Conservation (phyloP, 768 basidiomycete species). For the Cubamyces lactineus region DNA sequence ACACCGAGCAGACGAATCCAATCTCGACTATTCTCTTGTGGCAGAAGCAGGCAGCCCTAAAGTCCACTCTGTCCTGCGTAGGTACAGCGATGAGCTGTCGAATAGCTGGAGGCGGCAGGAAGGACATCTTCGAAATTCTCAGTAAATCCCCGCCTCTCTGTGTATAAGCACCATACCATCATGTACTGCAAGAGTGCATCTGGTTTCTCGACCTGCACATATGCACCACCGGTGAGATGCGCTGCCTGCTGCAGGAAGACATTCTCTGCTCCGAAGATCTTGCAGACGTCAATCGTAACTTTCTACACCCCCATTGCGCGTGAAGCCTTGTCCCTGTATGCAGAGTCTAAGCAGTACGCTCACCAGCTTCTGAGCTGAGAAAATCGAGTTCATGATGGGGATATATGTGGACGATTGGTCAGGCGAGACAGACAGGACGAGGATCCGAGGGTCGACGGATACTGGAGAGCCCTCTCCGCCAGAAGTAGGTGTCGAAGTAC, state of each 20-base stretch:
- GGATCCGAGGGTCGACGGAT: slow-evolving; percentile 58
- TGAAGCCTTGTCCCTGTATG: slow-evolving; percentile 6
- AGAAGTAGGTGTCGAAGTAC: slow-evolving; percentile 35
- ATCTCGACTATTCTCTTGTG: slow-evolving; percentile 97
- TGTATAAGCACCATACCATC: slow-evolving; percentile 50
- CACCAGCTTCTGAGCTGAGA: slow-evolving; percentile 96
- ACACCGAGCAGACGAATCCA: slow-evolving; percentile 98
- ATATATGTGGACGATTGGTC: slow-evolving; percentile 92
- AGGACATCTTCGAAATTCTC: slow-evolving; percentile 74
- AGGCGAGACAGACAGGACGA: slow-evolving; percentile 89
- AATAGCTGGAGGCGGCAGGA: slow-evolving; percentile 68
- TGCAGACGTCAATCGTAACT: slow-evolving; percentile 96
- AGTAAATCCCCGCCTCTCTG: slow-evolving; percentile 26
- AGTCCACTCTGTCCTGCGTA: slow-evolving; percentile 94
- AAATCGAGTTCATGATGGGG: slow-evolving; percentile 98
- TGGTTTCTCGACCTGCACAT: slow-evolving; percentile 79
- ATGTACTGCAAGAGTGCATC: slow-evolving; percentile 93
- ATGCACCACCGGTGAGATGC: slow-evolving; percentile 93
- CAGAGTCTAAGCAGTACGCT: slow-evolving; percentile 29
- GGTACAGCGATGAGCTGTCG: slow-evolving; percentile 82
- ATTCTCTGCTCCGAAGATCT: slow-evolving; percentile 84
- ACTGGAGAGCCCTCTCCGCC: slow-evolving; percentile 37
- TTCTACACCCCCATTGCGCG: slow-evolving; percentile 53
- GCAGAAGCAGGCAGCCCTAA: slow-evolving; percentile 98
- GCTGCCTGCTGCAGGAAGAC: slow-evolving; percentile 98